Base-by-base conservation (phyloP, 164 flowering plant species). In the Amborella trichopoda region DNA sequence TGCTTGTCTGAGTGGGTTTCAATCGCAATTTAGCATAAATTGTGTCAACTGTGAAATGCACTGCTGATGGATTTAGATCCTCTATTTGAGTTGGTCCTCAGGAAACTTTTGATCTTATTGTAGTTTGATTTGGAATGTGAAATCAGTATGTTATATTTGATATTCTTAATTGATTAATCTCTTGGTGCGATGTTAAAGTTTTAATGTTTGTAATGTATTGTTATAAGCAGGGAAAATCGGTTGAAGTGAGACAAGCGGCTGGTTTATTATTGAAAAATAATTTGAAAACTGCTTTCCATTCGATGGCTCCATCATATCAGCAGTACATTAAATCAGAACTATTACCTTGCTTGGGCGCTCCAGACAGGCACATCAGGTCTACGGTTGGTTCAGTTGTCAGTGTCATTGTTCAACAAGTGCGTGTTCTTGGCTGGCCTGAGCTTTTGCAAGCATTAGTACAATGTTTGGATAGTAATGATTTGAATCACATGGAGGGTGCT, bases 401-500 rank as follows among this genome's bases (percentile, higher is more conserved):
- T 65, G 95, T 81, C 23, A 40, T 93, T 66, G 81, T 93, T 62
- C 89, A 79, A 56, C 62, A 76, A 26, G 96, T 63, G 9, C 76
- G 81, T 14, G 61, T 93, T 58, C 49, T 46, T 26, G 80, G 81
- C 30, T 93, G 99, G 99, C 91, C 87, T 21, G 96, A 88, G 61
- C 63, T 93, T 59, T 73, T 93, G 68, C 83, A 79, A 56, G 86
- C 93, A 37, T 87, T 93, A 53, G 74, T 76, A 10, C 72, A 61
- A 36, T 85, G 84, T 60, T 73, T 93, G 70, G 99, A 88, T 50
- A 88, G 97, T 48, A 78, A 70, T 56, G 90, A 83, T 42, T 46
- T 70, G 18, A 88, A 76, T 74, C 95, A 77, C 49, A 83, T 81
- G 94, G 99, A 93, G 69, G 99, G 99, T 61, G 99, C 95, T 23